These are phyloP conservation scores for Paecilomyces fulvus DNA, from an alignment of 2,329 filamentous ascomycete species.

Conservation along the genomic window DNA sequence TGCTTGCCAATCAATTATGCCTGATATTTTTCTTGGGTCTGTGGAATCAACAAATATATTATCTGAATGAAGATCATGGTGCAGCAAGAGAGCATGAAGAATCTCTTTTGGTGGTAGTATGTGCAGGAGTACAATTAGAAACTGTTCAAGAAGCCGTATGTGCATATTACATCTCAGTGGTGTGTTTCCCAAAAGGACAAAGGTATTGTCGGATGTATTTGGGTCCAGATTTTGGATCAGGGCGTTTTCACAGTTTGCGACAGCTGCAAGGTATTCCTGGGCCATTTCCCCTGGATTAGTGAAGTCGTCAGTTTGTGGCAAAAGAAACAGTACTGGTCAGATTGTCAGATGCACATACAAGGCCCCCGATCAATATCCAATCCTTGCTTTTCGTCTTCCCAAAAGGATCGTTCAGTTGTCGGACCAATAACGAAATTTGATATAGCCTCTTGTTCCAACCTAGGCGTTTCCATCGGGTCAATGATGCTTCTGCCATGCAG, in stretches of 20 bases:
- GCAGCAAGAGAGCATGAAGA: constrained; percentile 8
- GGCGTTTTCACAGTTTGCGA: constrained; percentile 12
- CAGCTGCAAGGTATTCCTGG: constrained; percentile 11
- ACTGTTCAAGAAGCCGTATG: constrained; percentile 13
- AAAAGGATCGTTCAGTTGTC: constrained; percentile 9
- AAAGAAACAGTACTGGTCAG: not conserved
- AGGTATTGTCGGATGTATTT: not conserved
- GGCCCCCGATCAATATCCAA: constrained; percentile 23
- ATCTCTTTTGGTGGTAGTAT: constrained; percentile 10
- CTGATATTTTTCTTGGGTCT: constrained; percentile 16
- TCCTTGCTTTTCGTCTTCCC: constrained; percentile 22
- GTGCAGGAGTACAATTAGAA: constrained; percentile 11
- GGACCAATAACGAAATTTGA: constrained; percentile 11
- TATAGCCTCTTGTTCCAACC: not conserved
- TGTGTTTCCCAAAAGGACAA: not conserved
- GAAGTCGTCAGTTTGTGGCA: not conserved
- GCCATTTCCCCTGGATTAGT: constrained; percentile 7
- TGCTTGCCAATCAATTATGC: constrained; percentile 20
- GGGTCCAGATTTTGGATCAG: constrained; percentile 3
- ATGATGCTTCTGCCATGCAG: constrained; percentile 1
- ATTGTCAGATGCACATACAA: constrained; percentile 6
- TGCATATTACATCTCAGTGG: constrained; percentile 7
- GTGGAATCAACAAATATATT: constrained; percentile 30
- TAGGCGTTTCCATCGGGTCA: not conserved
- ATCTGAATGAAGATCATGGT: constrained; percentile 19